A percentile compares a stretch with the other conserved stretches of the same genome.
Conservation (phyloP, 768 basidiomycete genomes). For the Tephrocybe sp. region DNA sequence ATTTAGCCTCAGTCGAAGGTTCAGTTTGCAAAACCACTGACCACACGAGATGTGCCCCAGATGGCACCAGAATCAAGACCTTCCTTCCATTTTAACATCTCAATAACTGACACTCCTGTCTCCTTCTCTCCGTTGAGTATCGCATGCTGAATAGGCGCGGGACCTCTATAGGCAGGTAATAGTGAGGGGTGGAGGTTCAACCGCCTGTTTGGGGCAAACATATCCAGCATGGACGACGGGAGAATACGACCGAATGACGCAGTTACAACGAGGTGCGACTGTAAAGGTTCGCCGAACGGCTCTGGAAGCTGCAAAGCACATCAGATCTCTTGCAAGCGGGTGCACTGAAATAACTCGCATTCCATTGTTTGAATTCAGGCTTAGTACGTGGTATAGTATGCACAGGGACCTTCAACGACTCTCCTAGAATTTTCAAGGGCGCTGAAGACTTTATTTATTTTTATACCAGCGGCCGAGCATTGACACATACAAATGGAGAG, state of each 20-base stretch:
- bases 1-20: neutral
- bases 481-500: constrained; percentile 55
- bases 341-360: constrained; percentile 38
- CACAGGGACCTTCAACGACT: constrained; percentile 53
- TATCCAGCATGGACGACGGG: constrained; percentile 54
- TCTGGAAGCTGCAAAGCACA: constrained; percentile 32
- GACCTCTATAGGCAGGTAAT: constrained; percentile 84
- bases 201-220: constrained; percentile 57
- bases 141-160: constrained; percentile 87
- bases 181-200: constrained; percentile 92
- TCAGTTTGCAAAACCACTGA: constrained; percentile 31
- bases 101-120: constrained; percentile 81
- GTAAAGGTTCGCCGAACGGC: constrained; percentile 34
- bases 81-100: constrained; percentile 65
- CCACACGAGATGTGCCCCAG: constrained; percentile 55
- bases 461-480: neutral
- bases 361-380: constrained; percentile 63
- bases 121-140: constrained; percentile 64
- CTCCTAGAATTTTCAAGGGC: constrained; percentile 63
- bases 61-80: constrained; percentile 83
- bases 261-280: constrained; percentile 68
- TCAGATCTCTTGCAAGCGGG: neutral
- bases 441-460: constrained; percentile 42
- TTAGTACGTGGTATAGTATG: constrained; percentile 61
- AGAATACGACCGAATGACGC: constrained; percentile 93